Conservation (phyloP, 371 early-diverging fungal species). For the Apophysomyces variabilis region DNA sequence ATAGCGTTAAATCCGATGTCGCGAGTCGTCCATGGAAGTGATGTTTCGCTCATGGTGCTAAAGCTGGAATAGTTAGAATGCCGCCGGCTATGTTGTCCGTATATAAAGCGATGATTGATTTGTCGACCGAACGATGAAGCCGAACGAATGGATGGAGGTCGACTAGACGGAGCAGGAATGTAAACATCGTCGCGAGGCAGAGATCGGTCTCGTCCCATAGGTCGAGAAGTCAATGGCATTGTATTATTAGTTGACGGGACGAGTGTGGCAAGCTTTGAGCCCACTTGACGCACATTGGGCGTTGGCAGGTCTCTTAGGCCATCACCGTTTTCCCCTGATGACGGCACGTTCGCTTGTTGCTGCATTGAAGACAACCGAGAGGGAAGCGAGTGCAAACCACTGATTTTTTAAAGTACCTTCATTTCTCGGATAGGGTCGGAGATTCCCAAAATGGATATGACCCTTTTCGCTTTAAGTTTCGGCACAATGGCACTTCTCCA, state of each 20-base stretch:
- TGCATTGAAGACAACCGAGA: conserved; percentile 2
- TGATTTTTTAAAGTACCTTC: not conserved
- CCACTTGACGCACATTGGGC: not conserved
- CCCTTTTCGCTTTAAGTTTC: no score
- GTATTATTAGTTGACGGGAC: not conserved
- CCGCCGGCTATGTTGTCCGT: conserved; percentile 46
- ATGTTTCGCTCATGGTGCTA: conserved; percentile 66
- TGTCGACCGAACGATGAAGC: conserved; percentile 46
- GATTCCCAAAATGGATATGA: not conserved
- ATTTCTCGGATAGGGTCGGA: not conserved
- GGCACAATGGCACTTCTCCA: no score
- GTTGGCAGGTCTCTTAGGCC: not conserved
- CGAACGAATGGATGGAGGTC: conserved; percentile 49
- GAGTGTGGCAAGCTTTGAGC: conserved; percentile 2
- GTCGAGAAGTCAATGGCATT: conserved; percentile 9
- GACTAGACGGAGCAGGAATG: conserved; percentile 20
- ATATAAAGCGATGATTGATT: conserved; percentile 26
- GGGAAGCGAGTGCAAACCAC: not conserved
- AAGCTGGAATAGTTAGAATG: conserved; percentile 61
- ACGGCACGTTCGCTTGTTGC: not conserved
- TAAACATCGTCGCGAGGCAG: conserved; percentile 40
- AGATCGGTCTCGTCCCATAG: conserved; percentile 42
- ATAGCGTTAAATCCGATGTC: conserved; percentile 71
- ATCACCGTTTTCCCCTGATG: conserved; percentile 6
- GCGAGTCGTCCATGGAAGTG: conserved; percentile 65